Evolutionary conservation across 2,329 filamentous ascomycete species (phyloP).

Genomic region (Davidsoniella australis): DNA sequence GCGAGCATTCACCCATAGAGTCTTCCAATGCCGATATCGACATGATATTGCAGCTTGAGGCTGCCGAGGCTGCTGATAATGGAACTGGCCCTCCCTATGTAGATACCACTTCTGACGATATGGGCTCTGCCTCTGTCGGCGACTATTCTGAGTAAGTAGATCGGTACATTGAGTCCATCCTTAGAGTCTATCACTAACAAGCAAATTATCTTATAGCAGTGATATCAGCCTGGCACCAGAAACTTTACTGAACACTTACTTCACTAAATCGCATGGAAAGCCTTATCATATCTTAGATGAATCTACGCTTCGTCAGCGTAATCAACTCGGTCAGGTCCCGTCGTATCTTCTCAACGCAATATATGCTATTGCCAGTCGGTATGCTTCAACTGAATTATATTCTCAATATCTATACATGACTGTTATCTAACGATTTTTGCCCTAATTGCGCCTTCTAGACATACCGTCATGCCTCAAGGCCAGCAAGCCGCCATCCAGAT

Average conservation of each 20-base stretch:
- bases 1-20: slow-evolving; percentile 15
- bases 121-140: no score
- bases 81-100: no score
- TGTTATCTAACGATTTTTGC: slow-evolving; percentile 10
- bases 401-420: slow-evolving; percentile 1
- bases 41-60: background rate
- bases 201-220: background rate
- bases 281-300: slow-evolving; percentile 73
- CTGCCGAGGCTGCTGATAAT: no score
- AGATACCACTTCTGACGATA: no score
- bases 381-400: slow-evolving; percentile 14
- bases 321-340: slow-evolving; percentile 51
- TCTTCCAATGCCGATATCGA: slow-evolving; percentile 12
- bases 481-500: slow-evolving; percentile 28
- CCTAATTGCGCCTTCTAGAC: background rate
- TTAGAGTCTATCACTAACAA: background rate
- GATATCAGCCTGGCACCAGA: slow-evolving; percentile 25
- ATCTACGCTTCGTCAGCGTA: slow-evolving; percentile 50
- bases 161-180: no score
- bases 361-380: slow-evolving; percentile 47
- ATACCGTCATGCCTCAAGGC: no score
- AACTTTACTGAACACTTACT: slow-evolving; percentile 60
- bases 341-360: slow-evolving; percentile 37
- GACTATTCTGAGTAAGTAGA: no score
- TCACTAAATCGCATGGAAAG: slow-evolving; percentile 62